Conservation (phyloP, 352 stramenopile genomes). For the Phytophthora pseudosyringae region DNA sequence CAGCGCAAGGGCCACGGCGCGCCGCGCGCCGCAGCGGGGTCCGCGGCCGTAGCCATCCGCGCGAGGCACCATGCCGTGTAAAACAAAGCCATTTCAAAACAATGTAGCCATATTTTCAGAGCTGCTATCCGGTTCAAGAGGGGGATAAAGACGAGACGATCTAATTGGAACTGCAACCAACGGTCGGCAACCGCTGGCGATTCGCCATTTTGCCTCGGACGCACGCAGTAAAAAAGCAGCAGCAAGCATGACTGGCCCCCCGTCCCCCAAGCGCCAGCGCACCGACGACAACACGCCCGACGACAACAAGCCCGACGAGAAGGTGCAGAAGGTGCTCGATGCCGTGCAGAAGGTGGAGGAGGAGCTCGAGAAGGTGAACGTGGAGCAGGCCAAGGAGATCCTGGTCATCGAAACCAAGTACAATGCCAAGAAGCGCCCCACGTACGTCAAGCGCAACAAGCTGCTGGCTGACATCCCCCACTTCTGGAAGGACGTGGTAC, state of each 20-base stretch:
- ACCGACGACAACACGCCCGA: constrained; percentile 54
- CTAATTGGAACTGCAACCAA: constrained; percentile 1
- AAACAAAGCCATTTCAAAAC: not conserved
- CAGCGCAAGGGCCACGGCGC: constrained; percentile 10
- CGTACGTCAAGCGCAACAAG: constrained; percentile 72
- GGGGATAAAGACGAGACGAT: constrained; percentile 4
- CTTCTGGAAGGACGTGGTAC: constrained; percentile 84
- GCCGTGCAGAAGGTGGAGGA: constrained; percentile 58
- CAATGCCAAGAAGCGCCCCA: constrained; percentile 70
- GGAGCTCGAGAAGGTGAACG: constrained; percentile 69
- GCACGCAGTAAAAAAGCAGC: not conserved
- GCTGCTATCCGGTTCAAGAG: constrained; percentile 26
- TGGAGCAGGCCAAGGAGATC: constrained; percentile 69
- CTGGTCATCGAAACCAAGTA: constrained; percentile 81
- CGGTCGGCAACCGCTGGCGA: constrained; percentile 14
- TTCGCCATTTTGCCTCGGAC: constrained; percentile 25
- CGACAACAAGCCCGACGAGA: constrained; percentile 45
- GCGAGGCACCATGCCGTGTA: constrained; percentile 3
- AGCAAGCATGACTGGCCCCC: constrained; percentile 52
- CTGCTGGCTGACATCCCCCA: constrained; percentile 65
- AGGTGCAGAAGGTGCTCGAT: constrained; percentile 66
- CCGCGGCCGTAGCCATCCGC: constrained; percentile 41
- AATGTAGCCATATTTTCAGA: constrained; percentile 23
- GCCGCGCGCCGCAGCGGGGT: constrained; percentile 16
- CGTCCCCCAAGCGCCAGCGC: constrained; percentile 80